These are phyloP conservation scores for Lolium perenne DNA, from an alignment of 176 grass and related monocot species.

Conservation along the genomic window DNA sequence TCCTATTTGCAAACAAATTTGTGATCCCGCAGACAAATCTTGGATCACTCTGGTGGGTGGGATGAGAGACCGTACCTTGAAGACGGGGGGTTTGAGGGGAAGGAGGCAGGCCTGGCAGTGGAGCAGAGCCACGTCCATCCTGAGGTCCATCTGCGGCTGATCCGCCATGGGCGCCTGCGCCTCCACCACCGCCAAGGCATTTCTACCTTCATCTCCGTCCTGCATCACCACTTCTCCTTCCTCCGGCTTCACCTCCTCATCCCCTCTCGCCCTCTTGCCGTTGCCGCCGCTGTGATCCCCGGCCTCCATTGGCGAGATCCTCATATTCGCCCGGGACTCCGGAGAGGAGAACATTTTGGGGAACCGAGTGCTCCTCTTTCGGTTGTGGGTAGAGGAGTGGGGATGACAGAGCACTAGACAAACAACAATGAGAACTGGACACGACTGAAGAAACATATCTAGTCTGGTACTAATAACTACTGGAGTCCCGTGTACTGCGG, in stretches of 20 bases:
- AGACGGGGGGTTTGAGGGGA: conserved; percentile 30
- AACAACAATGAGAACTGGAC: neutral
- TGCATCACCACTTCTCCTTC: conserved; percentile 5
- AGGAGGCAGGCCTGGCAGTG: conserved; percentile 34
- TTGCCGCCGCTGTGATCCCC: conserved; percentile 22
- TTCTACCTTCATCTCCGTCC: neutral
- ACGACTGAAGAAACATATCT: neutral
- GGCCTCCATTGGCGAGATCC: neutral
- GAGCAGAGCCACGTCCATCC: neutral
- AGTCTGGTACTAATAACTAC: neutral
- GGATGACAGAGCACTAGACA: neutral
- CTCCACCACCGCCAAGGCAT: neutral
- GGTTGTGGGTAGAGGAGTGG: neutral
- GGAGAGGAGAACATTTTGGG: neutral
- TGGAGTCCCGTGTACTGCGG: neutral
- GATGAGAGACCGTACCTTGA: conserved; percentile 12
- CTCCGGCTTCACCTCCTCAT: conserved; percentile 1
- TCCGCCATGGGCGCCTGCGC: conserved; percentile 22
- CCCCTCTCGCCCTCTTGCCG: conserved; percentile 29
- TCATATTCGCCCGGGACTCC: neutral
- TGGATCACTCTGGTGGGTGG: neutral
- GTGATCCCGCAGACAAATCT: neutral
- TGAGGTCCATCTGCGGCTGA: conserved; percentile 2
- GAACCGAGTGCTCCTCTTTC: neutral
- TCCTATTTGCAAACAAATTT: neutral